Percentiles rank a stretch among this genome's conserved stretches.
These are phyloP conservation scores for Trichoderma sp. DNA, from an alignment of 2,329 filamentous ascomycete genomes.

Conservation along the genomic window DNA sequence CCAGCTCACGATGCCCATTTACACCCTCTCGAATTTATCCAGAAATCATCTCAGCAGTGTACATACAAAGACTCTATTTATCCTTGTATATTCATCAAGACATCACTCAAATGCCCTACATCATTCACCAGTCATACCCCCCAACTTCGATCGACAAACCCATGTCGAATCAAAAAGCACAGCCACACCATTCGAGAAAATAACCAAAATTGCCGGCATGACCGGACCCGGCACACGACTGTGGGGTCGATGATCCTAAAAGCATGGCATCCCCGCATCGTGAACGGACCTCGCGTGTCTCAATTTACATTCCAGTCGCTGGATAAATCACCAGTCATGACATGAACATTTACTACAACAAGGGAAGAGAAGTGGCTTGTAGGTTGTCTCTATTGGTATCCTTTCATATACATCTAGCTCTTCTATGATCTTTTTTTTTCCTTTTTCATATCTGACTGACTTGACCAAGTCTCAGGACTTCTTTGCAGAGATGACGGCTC, in stretches of 20 bases:
- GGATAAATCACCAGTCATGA: not conserved
- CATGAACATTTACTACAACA: not conserved
- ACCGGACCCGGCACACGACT: not conserved
- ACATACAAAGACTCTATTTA: not conserved
- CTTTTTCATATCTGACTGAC: not conserved
- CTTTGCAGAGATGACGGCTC: not conserved
- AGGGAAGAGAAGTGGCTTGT: not conserved
- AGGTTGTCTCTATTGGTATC: constrained; percentile 13
- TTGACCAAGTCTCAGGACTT: not conserved
- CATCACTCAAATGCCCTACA: not conserved
- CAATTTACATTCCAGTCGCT: not conserved
- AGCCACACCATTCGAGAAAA: not conserved
- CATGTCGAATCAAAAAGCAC: not conserved
- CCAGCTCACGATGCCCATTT: not conserved
- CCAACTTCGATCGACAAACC: not conserved
- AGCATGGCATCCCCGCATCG: not conserved
- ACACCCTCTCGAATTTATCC: not conserved
- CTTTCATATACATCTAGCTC: constrained; percentile 11
- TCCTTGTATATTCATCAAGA: not conserved
- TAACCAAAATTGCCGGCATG: not conserved
- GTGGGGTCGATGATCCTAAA: not conserved
- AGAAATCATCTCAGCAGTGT: not conserved
- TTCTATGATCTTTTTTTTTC: not conserved
- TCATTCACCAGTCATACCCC: not conserved
- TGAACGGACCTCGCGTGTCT: not conserved